Percentiles rank a stretch among this genome's conserved stretches.
These are phyloP conservation scores for Selaginella moellendorffii DNA, from an alignment of 75 land plant genomes.

Conservation along the genomic window DNA sequence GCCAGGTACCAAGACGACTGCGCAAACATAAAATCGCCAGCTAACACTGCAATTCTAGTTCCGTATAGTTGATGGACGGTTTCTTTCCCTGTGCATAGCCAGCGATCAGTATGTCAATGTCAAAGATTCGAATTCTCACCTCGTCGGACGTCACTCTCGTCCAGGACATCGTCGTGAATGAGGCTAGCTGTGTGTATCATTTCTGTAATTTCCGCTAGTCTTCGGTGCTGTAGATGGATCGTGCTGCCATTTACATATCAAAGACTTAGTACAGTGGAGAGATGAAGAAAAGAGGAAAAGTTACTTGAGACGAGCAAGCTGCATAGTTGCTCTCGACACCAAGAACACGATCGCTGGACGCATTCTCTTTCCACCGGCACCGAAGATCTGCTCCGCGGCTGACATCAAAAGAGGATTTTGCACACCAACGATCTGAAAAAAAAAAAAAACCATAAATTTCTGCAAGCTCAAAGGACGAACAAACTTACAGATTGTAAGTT, in stretches of 20 bases:
- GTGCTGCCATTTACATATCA: slow-evolving; percentile 32
- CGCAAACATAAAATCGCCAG: slow-evolving; percentile 99
- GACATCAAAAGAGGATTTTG: slow-evolving; percentile 85
- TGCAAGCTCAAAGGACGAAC: neutral
- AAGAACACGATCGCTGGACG: slow-evolving; percentile 94
- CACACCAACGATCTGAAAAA: slow-evolving; percentile 76
- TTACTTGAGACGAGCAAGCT: slow-evolving; percentile 59
- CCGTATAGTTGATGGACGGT: slow-evolving; percentile 83
- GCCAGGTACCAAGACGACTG: slow-evolving; percentile 99
- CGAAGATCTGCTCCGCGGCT: slow-evolving; percentile 93
- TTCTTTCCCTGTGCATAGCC: slow-evolving; percentile 49
- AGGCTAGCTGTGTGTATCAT: slow-evolving; percentile 99
- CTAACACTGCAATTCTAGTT: slow-evolving; percentile 86
- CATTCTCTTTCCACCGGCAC: slow-evolving; percentile 98
- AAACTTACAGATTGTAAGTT: slow-evolving; percentile 61
- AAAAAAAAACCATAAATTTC: neutral
- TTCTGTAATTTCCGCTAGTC: slow-evolving; percentile 91
- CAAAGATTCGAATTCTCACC: slow-evolving; percentile 27
- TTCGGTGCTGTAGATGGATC: slow-evolving; percentile 58
- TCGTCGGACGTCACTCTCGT: slow-evolving; percentile 81
- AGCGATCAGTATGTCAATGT: neutral
- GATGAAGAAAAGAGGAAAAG: slow-evolving; percentile 10
- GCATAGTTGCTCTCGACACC: slow-evolving; percentile 78
- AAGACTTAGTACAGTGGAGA: neutral
- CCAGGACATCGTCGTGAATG: slow-evolving; percentile 94